Evolutionary conservation across 345 rosid species (phyloP).

Genomic region (Gossypium arboreum): DNA sequence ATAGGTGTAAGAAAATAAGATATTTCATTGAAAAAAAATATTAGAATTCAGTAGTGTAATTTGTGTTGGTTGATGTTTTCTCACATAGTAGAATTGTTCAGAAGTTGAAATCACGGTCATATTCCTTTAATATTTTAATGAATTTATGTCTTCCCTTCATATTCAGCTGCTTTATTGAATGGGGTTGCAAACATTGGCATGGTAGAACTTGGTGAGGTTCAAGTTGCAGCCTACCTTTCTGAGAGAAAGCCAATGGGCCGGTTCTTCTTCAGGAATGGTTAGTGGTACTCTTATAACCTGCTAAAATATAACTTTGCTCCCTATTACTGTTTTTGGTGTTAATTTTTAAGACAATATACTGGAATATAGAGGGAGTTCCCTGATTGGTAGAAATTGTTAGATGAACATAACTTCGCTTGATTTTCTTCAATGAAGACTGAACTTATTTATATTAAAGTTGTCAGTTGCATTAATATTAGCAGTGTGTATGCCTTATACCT

Average conservation of each 20-base stretch:
- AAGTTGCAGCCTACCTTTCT: constrained; percentile 66
- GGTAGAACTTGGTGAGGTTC: constrained; percentile 70
- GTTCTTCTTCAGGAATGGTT: constrained; percentile 67
- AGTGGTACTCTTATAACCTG: constrained; percentile 19
- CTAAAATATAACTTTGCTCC: background rate
- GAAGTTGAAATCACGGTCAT: constrained; percentile 5
- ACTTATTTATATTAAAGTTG: constrained; percentile 1
- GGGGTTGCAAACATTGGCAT: constrained; percentile 73
- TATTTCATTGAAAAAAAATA: background rate
- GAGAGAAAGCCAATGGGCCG: constrained; percentile 80
- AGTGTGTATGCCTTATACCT: background rate
- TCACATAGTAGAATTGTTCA: background rate
- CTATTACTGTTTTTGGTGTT: background rate
- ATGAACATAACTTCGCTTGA: background rate
- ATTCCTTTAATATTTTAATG: constrained; percentile 4
- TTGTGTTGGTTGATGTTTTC: constrained; percentile 4
- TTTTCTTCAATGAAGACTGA: background rate
- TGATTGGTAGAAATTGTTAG: background rate
- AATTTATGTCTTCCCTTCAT: constrained; percentile 1
- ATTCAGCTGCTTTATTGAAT: constrained; percentile 65
- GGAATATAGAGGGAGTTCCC: background rate
- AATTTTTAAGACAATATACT: background rate
- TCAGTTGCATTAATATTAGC: background rate
- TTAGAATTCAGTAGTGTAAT: background rate
- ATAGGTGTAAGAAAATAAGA: background rate